Base-by-base conservation (phyloP, 306 rosid species). In the Cicer pinnatifidum region DNA sequence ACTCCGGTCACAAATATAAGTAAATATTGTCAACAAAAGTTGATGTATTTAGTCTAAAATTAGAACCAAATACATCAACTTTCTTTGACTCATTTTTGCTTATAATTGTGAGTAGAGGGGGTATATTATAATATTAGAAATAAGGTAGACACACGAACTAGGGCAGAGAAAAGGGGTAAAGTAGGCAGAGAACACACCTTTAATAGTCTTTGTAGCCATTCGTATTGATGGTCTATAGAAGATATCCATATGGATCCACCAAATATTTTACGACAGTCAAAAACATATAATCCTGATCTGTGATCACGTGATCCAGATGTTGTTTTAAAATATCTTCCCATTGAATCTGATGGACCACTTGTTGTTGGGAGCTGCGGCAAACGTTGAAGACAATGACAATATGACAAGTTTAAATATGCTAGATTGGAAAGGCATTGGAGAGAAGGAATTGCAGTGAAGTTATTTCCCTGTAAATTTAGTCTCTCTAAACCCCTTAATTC, bases 391-490 rank as follows among this genome's bases (percentile, higher is more conserved):
- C 1, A 0, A 1, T 17, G 13, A 12, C 71, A 65, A 65, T 6
- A 37, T 28, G 35, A 28, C 5, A 28, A 28, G 35, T 28, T 28
- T 43, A 65, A 65, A 43, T 41, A 65, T 43, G 53, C 53, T 16
- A 65, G 53, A 1, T n/a, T 43, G 1, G 0, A 2, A 43, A 65
- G 71, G 10, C 10, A 1, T 5, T 3, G 3, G 8, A 65, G 17
- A 28, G 23, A 15, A 8, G 73, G 73, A 7, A 68, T 1, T 68
- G 8, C 0, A 12, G 3, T 9, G 9, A 68, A 47, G 73, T 68
- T 48, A 17, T 69, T 69, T 13, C 73, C 60, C 5, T 48, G 45
- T 33, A 69, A 28, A 35, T 69, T 69, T 9, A 69, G 13, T 50
- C 60, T 50, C 38, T 69, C 60, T n/a, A 69, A 50, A 13, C 47